Evolutionary conservation across 2,329 filamentous ascomycete genomes (phyloP).

Genomic region (Xylariales sp.): DNA sequence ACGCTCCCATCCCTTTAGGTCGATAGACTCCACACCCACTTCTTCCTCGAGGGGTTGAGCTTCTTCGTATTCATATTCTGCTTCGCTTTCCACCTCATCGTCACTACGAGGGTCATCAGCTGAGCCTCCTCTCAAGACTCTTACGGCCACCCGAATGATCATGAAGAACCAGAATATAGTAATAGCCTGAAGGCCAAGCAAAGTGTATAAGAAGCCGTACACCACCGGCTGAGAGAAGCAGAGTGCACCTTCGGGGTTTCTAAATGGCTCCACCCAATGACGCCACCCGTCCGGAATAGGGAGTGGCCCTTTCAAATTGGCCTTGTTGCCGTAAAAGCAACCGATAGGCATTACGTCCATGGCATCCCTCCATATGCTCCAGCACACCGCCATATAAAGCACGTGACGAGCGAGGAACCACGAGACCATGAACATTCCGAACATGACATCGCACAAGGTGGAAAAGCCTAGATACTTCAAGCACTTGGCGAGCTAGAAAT

Average conservation of each 20-base stretch:
- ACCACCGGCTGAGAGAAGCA: conserved; percentile 83
- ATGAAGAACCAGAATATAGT: conserved; percentile 90
- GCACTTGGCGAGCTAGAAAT: conserved; percentile 81
- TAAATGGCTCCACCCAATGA: conserved; percentile 80
- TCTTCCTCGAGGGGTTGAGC: conserved; percentile 75
- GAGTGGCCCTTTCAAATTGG: conserved; percentile 66
- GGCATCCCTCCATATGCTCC: conserved; percentile 79
- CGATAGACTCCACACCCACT: conserved; percentile 77
- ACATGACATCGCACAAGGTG: conserved; percentile 81
- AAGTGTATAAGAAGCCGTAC: conserved; percentile 79
- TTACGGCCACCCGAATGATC: conserved; percentile 84
- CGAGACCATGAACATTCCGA: conserved; percentile 84
- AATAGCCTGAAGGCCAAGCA: conserved; percentile 82
- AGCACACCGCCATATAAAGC: conserved; percentile 82
- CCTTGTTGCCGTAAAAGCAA: conserved; percentile 74
- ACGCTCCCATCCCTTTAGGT: conserved; percentile 73
- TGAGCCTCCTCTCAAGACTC: conserved; percentile 78
- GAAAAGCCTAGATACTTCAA: conserved; percentile 88
- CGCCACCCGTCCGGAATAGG: conserved; percentile 63
- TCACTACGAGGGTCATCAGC: conserved; percentile 92
- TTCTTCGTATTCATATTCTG: conserved; percentile 65
- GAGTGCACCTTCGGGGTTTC: conserved; percentile 75
- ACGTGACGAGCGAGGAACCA: conserved; percentile 90
- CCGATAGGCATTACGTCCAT: conserved; percentile 71
- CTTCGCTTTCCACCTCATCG: conserved; percentile 77